These are phyloP conservation scores for Rhodocollybia butyracea DNA, from an alignment of 768 basidiomycete genomes.

Conservation along the genomic window DNA sequence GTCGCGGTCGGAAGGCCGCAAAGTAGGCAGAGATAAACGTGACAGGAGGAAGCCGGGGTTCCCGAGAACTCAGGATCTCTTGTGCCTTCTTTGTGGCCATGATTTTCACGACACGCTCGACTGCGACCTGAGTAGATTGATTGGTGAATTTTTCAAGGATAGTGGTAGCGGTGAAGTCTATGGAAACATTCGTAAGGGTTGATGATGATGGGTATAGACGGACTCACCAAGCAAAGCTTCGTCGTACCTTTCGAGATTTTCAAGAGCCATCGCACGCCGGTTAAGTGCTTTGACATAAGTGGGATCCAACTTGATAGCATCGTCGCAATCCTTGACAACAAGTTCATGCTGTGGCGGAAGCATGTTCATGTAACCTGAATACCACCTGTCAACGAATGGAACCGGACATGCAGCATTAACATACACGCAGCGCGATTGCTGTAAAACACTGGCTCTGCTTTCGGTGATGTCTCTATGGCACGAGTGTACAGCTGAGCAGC, in stretches of 20 bases:
- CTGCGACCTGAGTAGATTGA: conserved; percentile 67
- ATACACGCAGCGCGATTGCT: conserved; percentile 95
- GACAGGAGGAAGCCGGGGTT: conserved; percentile 80
- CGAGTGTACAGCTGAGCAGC: conserved; percentile 70
- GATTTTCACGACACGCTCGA: conserved; percentile 91
- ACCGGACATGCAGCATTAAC: conserved; percentile 21
- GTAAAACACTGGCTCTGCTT: conserved; percentile 89
- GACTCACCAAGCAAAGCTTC: conserved; percentile 76
- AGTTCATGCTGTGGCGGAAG: conserved; percentile 77
- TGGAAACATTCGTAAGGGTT: background rate
- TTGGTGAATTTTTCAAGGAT: conserved; percentile 94
- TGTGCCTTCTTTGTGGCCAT: conserved; percentile 70
- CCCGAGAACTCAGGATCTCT: conserved; percentile 66
- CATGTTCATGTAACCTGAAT: conserved; percentile 86
- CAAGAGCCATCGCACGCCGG: conserved; percentile 82
- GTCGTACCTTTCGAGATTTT: conserved; percentile 68
- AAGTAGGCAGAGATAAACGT: conserved; percentile 96
- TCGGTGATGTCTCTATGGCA: conserved; percentile 71
- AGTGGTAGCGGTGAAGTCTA: conserved; percentile 95
- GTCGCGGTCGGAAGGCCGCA: conserved; percentile 86
- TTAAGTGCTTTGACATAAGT: conserved; percentile 90
- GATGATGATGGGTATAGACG: background rate
- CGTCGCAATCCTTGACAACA: conserved; percentile 86
- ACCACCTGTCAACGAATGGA: background rate
- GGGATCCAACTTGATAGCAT: conserved; percentile 78